Evolutionary conservation across 1,139 yeast genomes (phyloP).

Genomic region (Waltiozyma sp.): DNA sequence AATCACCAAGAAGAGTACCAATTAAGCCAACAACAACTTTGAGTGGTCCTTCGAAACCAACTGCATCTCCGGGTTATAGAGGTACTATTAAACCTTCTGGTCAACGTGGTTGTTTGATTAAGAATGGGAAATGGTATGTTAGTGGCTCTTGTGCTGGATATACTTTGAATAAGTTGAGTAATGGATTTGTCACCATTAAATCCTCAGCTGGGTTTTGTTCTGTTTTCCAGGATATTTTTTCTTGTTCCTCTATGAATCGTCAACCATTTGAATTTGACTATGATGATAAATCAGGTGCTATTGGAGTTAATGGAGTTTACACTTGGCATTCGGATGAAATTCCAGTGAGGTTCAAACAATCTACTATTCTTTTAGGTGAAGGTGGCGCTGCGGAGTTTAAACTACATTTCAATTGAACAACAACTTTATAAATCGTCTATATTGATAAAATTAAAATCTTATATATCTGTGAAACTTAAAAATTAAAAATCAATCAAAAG

Average conservation of each 20-base stretch:
- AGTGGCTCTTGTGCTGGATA: conserved; percentile 84
- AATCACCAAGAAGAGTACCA: conserved; percentile 29
- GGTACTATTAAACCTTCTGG: conserved; percentile 46
- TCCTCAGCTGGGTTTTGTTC: conserved; percentile 39
- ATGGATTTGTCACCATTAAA: conserved; percentile 34
- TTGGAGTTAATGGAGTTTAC: conserved; percentile 54
- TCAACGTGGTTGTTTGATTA: conserved; percentile 67
- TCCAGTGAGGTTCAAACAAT: conserved; percentile 43
- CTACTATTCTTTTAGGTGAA: conserved; percentile 39
- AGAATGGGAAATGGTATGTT: conserved; percentile 75
- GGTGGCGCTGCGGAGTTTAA: conserved; percentile 37
- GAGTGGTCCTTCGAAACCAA: conserved; percentile 21
- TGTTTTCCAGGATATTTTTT: conserved; percentile 28
- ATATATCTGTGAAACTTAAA: no score
- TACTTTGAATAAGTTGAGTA: conserved; percentile 35
- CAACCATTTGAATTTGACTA: conserved; percentile 44
- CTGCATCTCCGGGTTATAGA: conserved; percentile 12
- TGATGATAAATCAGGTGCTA: conserved; percentile 32
- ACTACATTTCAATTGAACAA: conserved; percentile 23
- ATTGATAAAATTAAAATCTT: no score
- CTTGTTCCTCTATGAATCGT: conserved; percentile 24
- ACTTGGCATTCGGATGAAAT: conserved; percentile 52
- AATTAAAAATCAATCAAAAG: no score
- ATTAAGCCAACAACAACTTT: conserved; percentile 17
- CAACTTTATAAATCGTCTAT: no score